Evolutionary conservation across 192 early-diverging fungal genomes (phyloP).

Genomic region (Dimargaris verticillata): DNA sequence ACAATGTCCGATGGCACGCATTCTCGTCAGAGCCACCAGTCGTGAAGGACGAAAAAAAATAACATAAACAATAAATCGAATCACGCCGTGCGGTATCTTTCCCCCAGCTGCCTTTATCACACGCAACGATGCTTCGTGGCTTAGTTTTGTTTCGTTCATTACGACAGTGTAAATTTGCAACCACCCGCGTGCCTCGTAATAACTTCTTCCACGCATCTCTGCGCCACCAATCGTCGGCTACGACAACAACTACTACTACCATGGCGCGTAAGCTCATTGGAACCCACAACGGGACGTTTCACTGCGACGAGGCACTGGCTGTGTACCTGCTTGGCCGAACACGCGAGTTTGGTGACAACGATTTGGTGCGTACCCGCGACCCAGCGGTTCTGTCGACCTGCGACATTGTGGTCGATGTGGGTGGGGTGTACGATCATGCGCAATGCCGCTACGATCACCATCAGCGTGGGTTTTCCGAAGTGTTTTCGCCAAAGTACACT

Average conservation of each 20-base stretch:
- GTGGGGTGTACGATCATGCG: constrained; percentile 72
- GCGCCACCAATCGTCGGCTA: no score
- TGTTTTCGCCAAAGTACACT: constrained; percentile 53
- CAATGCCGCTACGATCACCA: constrained; percentile 76
- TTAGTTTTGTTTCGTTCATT: no score
- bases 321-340: constrained; percentile 66
- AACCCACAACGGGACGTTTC: constrained; percentile 74
- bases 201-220: no score
- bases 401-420: constrained; percentile 89
- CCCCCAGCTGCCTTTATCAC: no score
- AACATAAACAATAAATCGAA: no score
- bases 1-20: no score
- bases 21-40: no score
- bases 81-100: no score
- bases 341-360: constrained; percentile 39
- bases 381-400: constrained; percentile 51
- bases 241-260: neutral
- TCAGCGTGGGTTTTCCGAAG: constrained; percentile 83
- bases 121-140: no score
- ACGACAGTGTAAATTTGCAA: no score
- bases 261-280: constrained; percentile 37
- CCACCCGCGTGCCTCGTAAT: no score
- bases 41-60: no score
- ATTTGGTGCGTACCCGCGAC: constrained; percentile 72
- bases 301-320: constrained; percentile 84